Evolutionary conservation across 2,329 filamentous ascomycete species (phyloP), one percentile per base, ranked within the genome.

Genomic region (Alternaria sp.): DNA sequence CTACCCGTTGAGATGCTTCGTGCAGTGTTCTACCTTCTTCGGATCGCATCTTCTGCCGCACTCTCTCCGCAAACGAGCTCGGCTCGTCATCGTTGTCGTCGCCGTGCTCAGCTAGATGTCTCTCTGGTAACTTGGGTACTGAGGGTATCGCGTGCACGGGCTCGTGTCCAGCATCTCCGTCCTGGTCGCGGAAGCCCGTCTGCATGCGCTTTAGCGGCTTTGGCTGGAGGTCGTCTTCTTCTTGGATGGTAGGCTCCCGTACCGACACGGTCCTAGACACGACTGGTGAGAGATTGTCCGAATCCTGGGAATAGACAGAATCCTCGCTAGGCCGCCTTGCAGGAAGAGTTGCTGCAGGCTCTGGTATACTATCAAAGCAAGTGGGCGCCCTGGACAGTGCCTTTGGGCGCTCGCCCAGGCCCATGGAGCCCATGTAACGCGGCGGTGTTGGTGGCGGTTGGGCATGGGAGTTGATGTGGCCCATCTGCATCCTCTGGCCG

Each of bases 181-280:
- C 63, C 23, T 68, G 54, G 29, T 68, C 67, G 39, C 68, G 70
- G 61, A 75, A 75, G 21, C 86, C 86, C 0, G 88, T 90, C 72
- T 86, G 85, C 2, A 83, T 84, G 39, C 87, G 81, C 58, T 81
- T 80, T 52, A 90, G 77, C 5, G 84, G 80, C 33, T 80, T 81
- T 1, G 86, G 86, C 58, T 76, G 72, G 69, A 88, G 88, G 45
- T 80, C 78, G 44, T 81, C 80, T 37, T 78, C 76, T 49, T 78
- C 76, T 55, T 70, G 78, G 57, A 63, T 60, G 1, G 66, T 75
- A 14, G 74, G 67, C n/a, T 72, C 66, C n/a, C 71, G 57, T 7
- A 61, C 67, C 3, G 72, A 66, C 26, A 64, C 59, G 58, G 67
- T 72, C 56, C 60, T 62, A 48, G 69, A 54, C 4, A 61, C 24